A percentile compares a stretch with the other conserved stretches of the same genome.
Evolutionary conservation across 768 basidiomycete genomes (phyloP).

Genomic region (Hygrophorus pudorinus): DNA sequence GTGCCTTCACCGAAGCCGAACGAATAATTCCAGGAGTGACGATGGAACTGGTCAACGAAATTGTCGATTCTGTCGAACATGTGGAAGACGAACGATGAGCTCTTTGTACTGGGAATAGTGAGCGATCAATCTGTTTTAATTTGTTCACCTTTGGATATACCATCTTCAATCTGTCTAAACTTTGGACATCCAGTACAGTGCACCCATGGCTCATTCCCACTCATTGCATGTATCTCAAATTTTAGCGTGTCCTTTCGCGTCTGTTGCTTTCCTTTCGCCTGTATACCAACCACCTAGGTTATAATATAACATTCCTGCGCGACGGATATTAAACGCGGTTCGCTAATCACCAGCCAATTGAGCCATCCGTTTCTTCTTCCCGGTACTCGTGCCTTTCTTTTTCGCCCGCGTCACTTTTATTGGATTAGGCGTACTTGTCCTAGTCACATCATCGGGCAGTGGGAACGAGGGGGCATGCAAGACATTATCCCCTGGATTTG

Average conservation of each 20-base stretch:
- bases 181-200: too few relatives aligned
- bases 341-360: neutral
- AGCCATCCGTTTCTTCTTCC: conserved; percentile 59
- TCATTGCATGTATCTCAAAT: conserved; percentile 11
- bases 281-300: neutral
- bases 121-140: conserved; percentile 1
- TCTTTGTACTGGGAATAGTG: neutral
- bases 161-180: neutral
- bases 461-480: conserved; percentile 25
- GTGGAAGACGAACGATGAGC: conserved; percentile 66
- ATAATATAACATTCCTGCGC: neutral
- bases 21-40: conserved; percentile 92
- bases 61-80: conserved; percentile 86
- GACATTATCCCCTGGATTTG: conserved; percentile 11
- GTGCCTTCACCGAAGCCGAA: conserved; percentile 93
- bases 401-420: conserved; percentile 70
- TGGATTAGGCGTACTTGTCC: conserved; percentile 50
- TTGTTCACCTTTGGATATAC: conserved; percentile 1
- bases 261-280: conserved; percentile 8
- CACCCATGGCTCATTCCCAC: conserved; percentile 3
- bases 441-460: conserved; percentile 36
- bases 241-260: conserved; percentile 7
- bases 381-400: conserved; percentile 39
- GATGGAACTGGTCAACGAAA: conserved; percentile 86
- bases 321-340: neutral